phyloP scores from a whole-genome alignment of 306 rosid genomes.

The Gastrolobium bilobum region DNA sequence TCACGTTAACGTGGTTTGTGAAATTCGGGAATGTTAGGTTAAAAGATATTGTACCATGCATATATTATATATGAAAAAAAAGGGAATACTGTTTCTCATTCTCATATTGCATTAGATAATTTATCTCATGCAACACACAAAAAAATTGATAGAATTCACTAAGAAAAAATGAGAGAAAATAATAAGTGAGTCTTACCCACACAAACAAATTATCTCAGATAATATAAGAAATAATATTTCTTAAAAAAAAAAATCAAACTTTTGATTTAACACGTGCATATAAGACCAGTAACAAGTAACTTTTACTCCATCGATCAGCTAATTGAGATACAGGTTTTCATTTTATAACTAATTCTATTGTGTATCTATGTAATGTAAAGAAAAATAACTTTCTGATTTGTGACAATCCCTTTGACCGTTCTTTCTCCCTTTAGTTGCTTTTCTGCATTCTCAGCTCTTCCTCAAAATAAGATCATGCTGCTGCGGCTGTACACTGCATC shows the following conservation, averaged over 20 bases:
- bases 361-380: constrained; percentile 3
- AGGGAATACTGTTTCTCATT: background rate
- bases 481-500: background rate
- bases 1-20: too few relatives aligned
- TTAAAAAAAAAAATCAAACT: background rate
- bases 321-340: background rate
- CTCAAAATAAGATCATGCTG: constrained; percentile 1
- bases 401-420: background rate
- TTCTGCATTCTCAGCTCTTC: background rate
- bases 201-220: too few relatives aligned
- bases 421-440: background rate
- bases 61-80: too few relatives aligned
- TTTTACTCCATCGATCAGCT: background rate
- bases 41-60: too few relatives aligned
- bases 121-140: too few relatives aligned
- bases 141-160: too few relatives aligned
- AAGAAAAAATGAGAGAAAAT: too few relatives aligned
- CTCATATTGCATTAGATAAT: background rate
- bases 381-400: background rate
- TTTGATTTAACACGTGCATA: background rate
- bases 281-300: background rate
- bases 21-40: too few relatives aligned
- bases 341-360: background rate
- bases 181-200: too few relatives aligned
- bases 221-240: too few relatives aligned